A percentile compares a stretch with the other conserved stretches of the same genome.
phyloP scores from a whole-genome alignment of 495 filamentous ascomycete species.

The Monascus purpureus region DNA sequence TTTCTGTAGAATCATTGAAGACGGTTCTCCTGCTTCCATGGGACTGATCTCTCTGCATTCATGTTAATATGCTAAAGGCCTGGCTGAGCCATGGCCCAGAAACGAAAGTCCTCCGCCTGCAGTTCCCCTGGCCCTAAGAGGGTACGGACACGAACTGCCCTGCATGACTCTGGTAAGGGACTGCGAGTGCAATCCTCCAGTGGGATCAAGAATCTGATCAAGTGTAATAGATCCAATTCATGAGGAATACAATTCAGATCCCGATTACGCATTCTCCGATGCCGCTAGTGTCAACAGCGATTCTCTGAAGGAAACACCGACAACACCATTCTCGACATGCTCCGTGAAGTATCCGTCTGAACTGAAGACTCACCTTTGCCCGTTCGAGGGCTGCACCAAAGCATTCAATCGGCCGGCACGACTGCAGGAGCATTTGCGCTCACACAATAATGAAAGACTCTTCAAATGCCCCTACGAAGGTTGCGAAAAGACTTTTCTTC shows the following conservation, averaged over 20 bases:
- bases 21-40: too few species aligned
- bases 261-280: conserved; percentile 18
- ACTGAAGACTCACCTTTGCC: conserved; percentile 59
- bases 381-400: conserved; percentile 54
- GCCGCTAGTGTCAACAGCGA: conserved; percentile 17
- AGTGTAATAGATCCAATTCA: conserved; percentile 24
- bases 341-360: conserved; percentile 50
- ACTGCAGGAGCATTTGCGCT: conserved; percentile 61
- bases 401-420: conserved; percentile 80
- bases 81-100: conserved; percentile 11
- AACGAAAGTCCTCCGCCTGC: conserved; percentile 18
- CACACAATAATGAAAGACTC: conserved; percentile 66
- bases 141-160: conserved; percentile 10
- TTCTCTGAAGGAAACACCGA: conserved; percentile 33
- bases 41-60: too few species aligned
- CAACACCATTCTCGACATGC: conserved; percentile 38
- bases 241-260: conserved; percentile 24
- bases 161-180: conserved; percentile 19
- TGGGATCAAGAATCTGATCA: not conserved
- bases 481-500: conserved; percentile 72
- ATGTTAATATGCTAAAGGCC: conserved; percentile 1
- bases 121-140: conserved; percentile 14
- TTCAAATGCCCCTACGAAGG: conserved; percentile 50
- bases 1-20: conserved; percentile 2
- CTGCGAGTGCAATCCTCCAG: not conserved